Percentiles rank a stretch among this genome's conserved stretches.
Conservation (phyloP, 352 stramenopile genomes). For the Phytophthora pistaciae region DNA sequence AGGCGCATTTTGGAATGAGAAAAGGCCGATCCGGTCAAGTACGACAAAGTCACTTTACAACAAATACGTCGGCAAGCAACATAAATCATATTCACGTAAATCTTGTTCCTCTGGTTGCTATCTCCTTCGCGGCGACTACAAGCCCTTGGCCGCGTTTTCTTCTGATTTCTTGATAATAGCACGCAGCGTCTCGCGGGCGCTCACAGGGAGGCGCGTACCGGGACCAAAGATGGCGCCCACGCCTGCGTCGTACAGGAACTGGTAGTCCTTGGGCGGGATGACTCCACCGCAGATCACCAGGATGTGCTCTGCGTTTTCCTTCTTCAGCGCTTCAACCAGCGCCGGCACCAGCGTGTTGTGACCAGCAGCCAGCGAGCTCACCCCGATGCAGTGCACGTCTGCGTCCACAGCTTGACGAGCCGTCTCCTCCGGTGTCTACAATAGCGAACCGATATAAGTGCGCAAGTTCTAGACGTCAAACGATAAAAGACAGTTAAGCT, state of each 20-base stretch:
- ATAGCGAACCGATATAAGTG: neutral
- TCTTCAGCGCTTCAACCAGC: slow-evolving; percentile 93
- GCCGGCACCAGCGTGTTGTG: slow-evolving; percentile 96
- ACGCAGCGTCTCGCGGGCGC: slow-evolving; percentile 65
- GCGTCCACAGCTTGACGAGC: slow-evolving; percentile 92
- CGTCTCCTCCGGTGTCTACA: slow-evolving; percentile 64
- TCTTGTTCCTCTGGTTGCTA: slow-evolving; percentile 4
- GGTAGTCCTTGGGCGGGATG: slow-evolving; percentile 97
- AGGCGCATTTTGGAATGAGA: too few species aligned
- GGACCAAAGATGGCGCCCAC: slow-evolving; percentile 96
- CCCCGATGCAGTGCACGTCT: slow-evolving; percentile 95
- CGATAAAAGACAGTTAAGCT: neutral
- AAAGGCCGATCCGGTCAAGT: too few species aligned
- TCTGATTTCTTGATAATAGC: slow-evolving; percentile 67
- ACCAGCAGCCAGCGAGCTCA: slow-evolving; percentile 93
- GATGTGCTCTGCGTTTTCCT: slow-evolving; percentile 93
- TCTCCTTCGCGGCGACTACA: slow-evolving; percentile 20
- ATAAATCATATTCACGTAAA: slow-evolving; percentile 19
- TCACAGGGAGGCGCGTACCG: slow-evolving; percentile 92
- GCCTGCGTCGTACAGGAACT: slow-evolving; percentile 94
- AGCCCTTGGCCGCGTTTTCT: slow-evolving; percentile 48
- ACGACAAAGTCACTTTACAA: too few species aligned
- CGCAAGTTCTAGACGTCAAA: too few species aligned
- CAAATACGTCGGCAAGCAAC: neutral
- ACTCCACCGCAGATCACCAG: slow-evolving; percentile 96